Evolutionary conservation across 257 asterid species (phyloP), one percentile per base, ranked within the genome.

Genomic region (Solanum bulbocastanum): DNA sequence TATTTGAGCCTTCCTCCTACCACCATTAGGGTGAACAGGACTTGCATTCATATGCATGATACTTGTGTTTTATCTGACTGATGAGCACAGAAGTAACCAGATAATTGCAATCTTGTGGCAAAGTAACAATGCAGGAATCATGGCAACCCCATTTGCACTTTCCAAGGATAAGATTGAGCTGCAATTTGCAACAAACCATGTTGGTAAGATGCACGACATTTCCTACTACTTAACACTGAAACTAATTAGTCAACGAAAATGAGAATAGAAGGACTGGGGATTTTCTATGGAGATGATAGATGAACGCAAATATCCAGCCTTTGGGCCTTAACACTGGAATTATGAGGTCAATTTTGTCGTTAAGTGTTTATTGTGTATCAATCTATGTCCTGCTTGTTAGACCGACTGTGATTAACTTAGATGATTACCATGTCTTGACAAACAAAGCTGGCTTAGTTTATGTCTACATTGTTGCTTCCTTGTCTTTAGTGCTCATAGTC

Each of bases 41-140:
- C 69, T 46, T 82, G 39, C 85, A 82, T 30, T 82, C 18, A 23
- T 74, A 74, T 1, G 42, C 83, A 42, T 44, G 65, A 20, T 49
- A 82, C 69, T 49, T 49, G 40, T 46, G 85, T 35, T 49, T 46
- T 49, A 10, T 27, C 42, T 30, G 44, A 49, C 42, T 82, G 18
- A 16, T 49, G 85, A 46, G 30, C 85, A 82, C 42, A 16, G 7
- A 82, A 82, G 37, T 82, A 82, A 82, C 68, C 49, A 82, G 69
- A 46, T 82, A 20, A 82, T 49, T 82, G 42, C 40, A 10, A 49
- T 82, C 42, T 9, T 81, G 68, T 81, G 85, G 68, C 40, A 25
- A 91, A 96, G 99, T 87, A 96, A 95, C 69, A 96, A 96, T 90
- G 99, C 98, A 83, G 99, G 99, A 86, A 66, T 95, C 32, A 93